phyloP scores from a whole-genome alignment of 495 filamentous ascomycete genomes.

The Gamarada debralockiae region DNA sequence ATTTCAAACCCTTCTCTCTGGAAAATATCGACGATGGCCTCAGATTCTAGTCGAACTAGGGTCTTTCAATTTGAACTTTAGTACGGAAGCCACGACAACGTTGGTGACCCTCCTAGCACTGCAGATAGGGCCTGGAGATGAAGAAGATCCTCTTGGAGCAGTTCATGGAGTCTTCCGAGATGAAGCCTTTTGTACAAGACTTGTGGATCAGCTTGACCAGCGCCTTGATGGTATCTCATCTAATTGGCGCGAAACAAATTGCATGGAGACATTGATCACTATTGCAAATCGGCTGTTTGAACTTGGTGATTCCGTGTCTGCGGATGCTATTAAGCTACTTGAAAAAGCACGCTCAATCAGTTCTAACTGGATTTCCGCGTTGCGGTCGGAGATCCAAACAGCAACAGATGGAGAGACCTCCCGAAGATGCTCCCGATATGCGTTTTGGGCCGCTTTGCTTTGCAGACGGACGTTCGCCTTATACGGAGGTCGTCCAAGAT shows the following conservation, averaged over 20 bases:
- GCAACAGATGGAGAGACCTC: conserved; percentile 33
- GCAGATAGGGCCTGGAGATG: conserved; percentile 40
- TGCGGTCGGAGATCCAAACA: conserved; percentile 41
- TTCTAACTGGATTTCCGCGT: conserved; percentile 37
- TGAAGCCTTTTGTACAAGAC: conserved; percentile 34
- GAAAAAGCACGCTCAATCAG: conserved; percentile 20
- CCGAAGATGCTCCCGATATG: conserved; percentile 33
- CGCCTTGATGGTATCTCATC: conserved; percentile 35
- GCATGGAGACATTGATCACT: conserved; percentile 46
- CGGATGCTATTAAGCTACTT: conserved; percentile 14
- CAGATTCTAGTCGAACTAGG: conserved; percentile 47
- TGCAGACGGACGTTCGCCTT: conserved; percentile 44
- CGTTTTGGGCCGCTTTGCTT: conserved; percentile 45
- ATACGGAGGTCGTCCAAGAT: conserved; percentile 1
- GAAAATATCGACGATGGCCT: conserved; percentile 42
- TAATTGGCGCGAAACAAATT: conserved; percentile 46
- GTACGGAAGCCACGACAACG: conserved; percentile 37
- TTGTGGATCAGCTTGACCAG: conserved; percentile 37
- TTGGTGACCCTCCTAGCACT: conserved; percentile 40
- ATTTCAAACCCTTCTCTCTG: conserved; percentile 43
- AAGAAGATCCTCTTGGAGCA: conserved; percentile 29
- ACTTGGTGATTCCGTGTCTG: conserved; percentile 1
- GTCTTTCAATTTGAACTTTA: conserved; percentile 50
- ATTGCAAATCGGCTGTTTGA: conserved; percentile 31
- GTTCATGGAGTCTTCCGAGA: conserved; percentile 45